Evolutionary conservation across 176 grass and related monocot species (phyloP), one percentile per base, ranked within the genome.

Genomic region (Chrysopogon serrulatus): DNA sequence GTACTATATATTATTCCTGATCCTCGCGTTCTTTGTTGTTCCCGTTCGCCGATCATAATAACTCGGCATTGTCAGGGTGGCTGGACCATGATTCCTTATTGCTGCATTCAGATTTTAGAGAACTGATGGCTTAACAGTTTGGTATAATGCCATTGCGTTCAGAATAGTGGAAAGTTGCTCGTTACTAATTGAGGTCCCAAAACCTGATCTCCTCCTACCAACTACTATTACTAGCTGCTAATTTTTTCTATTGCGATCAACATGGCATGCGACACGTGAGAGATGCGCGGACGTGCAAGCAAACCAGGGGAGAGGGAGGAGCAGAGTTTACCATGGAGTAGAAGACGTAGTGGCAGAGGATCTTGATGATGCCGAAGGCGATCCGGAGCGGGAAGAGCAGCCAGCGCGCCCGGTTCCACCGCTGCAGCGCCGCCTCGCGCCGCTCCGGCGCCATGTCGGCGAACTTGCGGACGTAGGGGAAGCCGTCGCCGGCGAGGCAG

Each of bases 381-480:
- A 98, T 78, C 61, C 83, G 81, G 43, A 98, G 79, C n/a, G 83
- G 88, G 72, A 82, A 82, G 61, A 93, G 40, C 65, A 93, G 40
- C 65, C 85, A 78, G 6, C 75, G 86, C 63, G 27, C 49, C 75
- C 57, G 64, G 80, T 79, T 95, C 96, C 96, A 98, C 10, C 83
- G 88, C 72, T 67, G 79, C 67, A 98, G 35, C 53, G 74, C 47
- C 26, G 77, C 70, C 83, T 98, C 96, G 79, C 89, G 86, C 3
- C 63, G 68, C 82, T 85, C 76, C 80, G 34, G 61, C 36, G 93
- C 28, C 91, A 98, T 91, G 71, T 93, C 87, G 34, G 91, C 84
- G 73, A 95, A 98, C 44, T 74, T 92, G 65, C 68, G 62, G 61
- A 98, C 47, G 84, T 65, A 98, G 33, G 90, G 92, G 81, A 89